Evolutionary conservation across 2,329 filamentous ascomycete genomes (phyloP), one percentile per base, ranked within the genome.

Genomic region (Akanthomyces lecanii): DNA sequence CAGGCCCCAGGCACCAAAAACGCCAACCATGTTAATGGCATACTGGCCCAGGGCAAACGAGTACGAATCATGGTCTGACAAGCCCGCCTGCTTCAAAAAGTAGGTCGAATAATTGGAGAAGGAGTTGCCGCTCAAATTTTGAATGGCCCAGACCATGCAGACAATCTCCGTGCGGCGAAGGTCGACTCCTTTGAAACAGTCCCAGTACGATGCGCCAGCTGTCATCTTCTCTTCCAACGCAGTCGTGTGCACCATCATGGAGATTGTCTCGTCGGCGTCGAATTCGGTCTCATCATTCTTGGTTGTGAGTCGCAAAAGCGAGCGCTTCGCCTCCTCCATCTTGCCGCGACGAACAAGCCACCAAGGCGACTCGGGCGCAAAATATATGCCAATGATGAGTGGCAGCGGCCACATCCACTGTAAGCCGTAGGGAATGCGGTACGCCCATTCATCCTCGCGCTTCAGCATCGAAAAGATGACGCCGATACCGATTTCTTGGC

Each of bases 231-330:
- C 83, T 73, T 96, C 92, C 12, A 96, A 79, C 0, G 89, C 89
- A 0, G 90, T 93, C 0, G 92, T 97, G 72, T 96, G 91, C 1
- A 92, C 86, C 90, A 97, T 96, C 91, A 96, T 96, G 69, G 90
- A 88, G 56, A 96, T 81, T 0, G 91, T 95, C 76, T 95, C 91
- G 66, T 96, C 89, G 12, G 89, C 85, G 70, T 96, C 85, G 69
- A 95, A 93, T 65, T 89, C 83, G 0, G 85, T 88, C 65, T 91
- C 87, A 61, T 80, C 79, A 66, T 86, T 78, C 16, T 80, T 69
- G 69, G 82, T 88, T 5, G 88, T 90, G 23, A 91, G 78, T 4
- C 88, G 85, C 55, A 88, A 77, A 23, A 91, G 80, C 1, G 88
- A 78, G 53, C 78, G 76, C 76, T 90, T 90, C 36, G 89, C 89